These are phyloP conservation scores for Monosporascus sp. DNA, from an alignment of 2,329 filamentous ascomycete genomes.

Conservation along the genomic window DNA sequence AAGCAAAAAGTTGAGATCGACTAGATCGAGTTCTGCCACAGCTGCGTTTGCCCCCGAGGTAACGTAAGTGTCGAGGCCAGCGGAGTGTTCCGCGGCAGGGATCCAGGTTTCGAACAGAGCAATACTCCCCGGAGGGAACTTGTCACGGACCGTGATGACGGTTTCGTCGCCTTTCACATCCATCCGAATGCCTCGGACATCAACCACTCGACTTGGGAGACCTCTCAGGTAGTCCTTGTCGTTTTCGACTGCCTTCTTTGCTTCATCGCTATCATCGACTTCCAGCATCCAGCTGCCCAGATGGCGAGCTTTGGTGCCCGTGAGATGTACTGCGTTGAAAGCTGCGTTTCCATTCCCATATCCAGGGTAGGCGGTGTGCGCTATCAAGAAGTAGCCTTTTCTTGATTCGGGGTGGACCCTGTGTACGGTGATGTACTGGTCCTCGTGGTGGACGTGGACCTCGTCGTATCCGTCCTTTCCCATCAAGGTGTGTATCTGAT, in stretches of 20 bases:
- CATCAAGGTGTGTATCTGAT: slow-evolving; percentile 93
- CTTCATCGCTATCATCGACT: slow-evolving; percentile 71
- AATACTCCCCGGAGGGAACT: slow-evolving; percentile 90
- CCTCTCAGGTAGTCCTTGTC: slow-evolving; percentile 72
- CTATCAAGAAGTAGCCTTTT: slow-evolving; percentile 92
- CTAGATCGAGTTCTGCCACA: slow-evolving; percentile 67
- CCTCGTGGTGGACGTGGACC: slow-evolving; percentile 93
- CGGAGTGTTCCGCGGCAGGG: slow-evolving; percentile 75
- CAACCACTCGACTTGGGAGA: slow-evolving; percentile 74
- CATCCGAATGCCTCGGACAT: slow-evolving; percentile 67
- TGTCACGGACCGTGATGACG: slow-evolving; percentile 71
- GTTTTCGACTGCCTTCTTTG: slow-evolving; percentile 55
- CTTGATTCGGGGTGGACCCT: slow-evolving; percentile 86
- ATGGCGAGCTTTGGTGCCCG: slow-evolving; percentile 77
- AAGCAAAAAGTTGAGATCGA: slow-evolving; percentile 85
- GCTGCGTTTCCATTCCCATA: slow-evolving; percentile 79
- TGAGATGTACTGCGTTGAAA: slow-evolving; percentile 72
- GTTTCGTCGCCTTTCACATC: slow-evolving; percentile 70
- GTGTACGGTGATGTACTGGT: slow-evolving; percentile 94
- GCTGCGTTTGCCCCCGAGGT: slow-evolving; percentile 75
- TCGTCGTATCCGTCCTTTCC: slow-evolving; percentile 91
- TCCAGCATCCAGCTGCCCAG: slow-evolving; percentile 90
- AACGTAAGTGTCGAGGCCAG: slow-evolving; percentile 79
- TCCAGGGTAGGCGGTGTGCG: slow-evolving; percentile 91
- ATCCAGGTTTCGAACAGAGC: slow-evolving; percentile 96